A percentile compares a stretch with the other conserved stretches of the same genome.
Evolutionary conservation across 208 protist species (phyloP).

Genomic region (Wallacemonas sp.): DNA sequence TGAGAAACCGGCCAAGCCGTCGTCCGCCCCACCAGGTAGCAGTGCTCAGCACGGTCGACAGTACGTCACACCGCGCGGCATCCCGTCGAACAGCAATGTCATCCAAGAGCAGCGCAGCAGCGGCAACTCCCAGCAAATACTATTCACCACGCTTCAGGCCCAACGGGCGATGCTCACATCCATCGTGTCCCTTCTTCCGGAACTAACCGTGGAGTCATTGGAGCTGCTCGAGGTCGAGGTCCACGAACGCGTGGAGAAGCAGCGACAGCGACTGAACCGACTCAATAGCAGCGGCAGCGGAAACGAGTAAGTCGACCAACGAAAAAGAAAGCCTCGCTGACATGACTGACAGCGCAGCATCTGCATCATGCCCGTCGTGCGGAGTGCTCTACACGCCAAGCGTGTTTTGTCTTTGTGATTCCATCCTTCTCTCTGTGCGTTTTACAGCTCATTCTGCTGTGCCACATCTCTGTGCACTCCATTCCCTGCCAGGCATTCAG

Average conservation of each 20-base stretch:
- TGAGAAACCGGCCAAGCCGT: conserved; percentile 4
- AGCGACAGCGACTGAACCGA: conserved; percentile 8
- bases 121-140: conserved; percentile 16
- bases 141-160: conserved; percentile 47
- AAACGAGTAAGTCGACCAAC: too few relatives aligned
- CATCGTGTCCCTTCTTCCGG: conserved; percentile 79
- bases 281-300: not conserved
- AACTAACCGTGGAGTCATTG: conserved; percentile 81
- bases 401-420: conserved; percentile 2
- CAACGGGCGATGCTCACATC: conserved; percentile 81
- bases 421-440: not conserved
- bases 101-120: conserved; percentile 22
- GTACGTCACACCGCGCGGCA: conserved; percentile 2
- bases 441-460: not conserved
- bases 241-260: conserved; percentile 42
- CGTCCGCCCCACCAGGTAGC: not conserved
- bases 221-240: conserved; percentile 80
- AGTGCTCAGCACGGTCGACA: conserved; percentile 8
- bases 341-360: too few relatives aligned
- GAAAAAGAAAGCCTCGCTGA: too few relatives aligned
- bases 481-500: too few relatives aligned
- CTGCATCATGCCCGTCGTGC: too few relatives aligned
- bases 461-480: too few relatives aligned
- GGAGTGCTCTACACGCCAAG: not conserved
- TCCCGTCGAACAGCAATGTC: conserved; percentile 10